phyloP scores from a whole-genome alignment of 2,329 filamentous ascomycete species.

The Colletotrichum scovillei region DNA sequence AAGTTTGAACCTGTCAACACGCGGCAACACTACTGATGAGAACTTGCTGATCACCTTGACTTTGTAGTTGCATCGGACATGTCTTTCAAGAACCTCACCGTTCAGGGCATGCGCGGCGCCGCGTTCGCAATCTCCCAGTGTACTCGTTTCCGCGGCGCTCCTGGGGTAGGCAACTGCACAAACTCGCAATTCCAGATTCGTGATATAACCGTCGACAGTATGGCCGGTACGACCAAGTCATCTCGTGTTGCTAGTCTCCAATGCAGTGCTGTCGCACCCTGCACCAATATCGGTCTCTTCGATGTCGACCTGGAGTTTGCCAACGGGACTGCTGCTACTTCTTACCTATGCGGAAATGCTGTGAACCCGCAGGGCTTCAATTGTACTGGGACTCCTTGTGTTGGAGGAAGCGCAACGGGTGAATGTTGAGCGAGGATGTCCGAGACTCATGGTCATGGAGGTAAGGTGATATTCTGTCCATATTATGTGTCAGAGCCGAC shows the following conservation, averaged over 20 bases:
- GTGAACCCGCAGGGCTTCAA: constrained; percentile 14
- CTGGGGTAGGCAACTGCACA: constrained; percentile 47
- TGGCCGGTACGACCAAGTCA: constrained; percentile 21
- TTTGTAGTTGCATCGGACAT: constrained; percentile 20
- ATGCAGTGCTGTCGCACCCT: constrained; percentile 21
- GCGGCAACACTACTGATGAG: no score
- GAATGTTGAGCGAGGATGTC: background rate
- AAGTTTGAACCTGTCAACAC: constrained; percentile 14
- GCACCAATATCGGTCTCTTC: constrained; percentile 18
- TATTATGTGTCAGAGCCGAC: background rate
- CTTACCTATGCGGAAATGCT: constrained; percentile 10
- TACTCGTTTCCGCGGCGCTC: constrained; percentile 42
- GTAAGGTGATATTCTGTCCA: no score
- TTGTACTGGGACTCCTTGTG: constrained; percentile 8
- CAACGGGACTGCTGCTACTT: constrained; percentile 2
- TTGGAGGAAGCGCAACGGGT: background rate
- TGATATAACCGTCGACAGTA: constrained; percentile 38
- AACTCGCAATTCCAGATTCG: constrained; percentile 46
- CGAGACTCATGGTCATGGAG: no score
- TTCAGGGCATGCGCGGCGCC: constrained; percentile 35
- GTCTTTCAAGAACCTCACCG: constrained; percentile 26
- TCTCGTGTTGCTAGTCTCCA: constrained; percentile 15
- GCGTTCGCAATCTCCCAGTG: constrained; percentile 47
- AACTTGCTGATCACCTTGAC: no score
- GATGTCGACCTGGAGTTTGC: constrained; percentile 12